Base-by-base conservation (phyloP, 2,329 filamentous ascomycete species). In the Trichoderma pleuroti region DNA sequence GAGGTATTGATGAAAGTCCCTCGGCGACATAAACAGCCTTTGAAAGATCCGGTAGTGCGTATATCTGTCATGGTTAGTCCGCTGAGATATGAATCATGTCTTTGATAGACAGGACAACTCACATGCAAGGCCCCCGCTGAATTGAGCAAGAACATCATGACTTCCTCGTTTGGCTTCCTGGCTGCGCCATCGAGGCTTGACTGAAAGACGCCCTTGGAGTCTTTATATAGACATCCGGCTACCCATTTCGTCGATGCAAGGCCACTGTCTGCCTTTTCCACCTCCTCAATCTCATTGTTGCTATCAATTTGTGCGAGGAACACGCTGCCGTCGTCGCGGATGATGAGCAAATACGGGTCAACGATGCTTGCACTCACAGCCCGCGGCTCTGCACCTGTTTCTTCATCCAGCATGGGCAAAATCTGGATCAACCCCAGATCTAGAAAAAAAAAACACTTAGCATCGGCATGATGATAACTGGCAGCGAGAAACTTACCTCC, bases 381-480 rank as follows among this genome's bases (percentile, higher is more conserved):
- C 67, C 91, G 87, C 5, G 93, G 91, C 76, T 97, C 93, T 24
- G 88, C 90, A 14, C 92, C 94, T 0, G 91, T 94, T 74, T 96
- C 93, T 76, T 97, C 96, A 76, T 98, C 96, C 72, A 93, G 88
- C 87, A 98, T 93, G 1, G 94, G 93, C 63, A 98, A 87, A 68
- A 99, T 98, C 77, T 98, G 95, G 59, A 91, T 91, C 67, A 99
- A 86, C 12, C 92, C 93, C 71, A 99, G 87, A 79, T 97, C 93
- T 93, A 76, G 1, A 21, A 30, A 28, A 21, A 6, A 21, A 30
- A 28, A 21, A 6, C 12, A 18, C 2, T 59, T 39, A 60, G 49
- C 28, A 28, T 59, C 16, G 10, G n/a, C 18, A 30, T 10, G 26
- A 3, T 8, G 18, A 32, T 26, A 56, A 4, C 12, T 2, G 6